phyloP scores from a whole-genome alignment of 768 basidiomycete genomes.

The Hydnum rufescens region DNA sequence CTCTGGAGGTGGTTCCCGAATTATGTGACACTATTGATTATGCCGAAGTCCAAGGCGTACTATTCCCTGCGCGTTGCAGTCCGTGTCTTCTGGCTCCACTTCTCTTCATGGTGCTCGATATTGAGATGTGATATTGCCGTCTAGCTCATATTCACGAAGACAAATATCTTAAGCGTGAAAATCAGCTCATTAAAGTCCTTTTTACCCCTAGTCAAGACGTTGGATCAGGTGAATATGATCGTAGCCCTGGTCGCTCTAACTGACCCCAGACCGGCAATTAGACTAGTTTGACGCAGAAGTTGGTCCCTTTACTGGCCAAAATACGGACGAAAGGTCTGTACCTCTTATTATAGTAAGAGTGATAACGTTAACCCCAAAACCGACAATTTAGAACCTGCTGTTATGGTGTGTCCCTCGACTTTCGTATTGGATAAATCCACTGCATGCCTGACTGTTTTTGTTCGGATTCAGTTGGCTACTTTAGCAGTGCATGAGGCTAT shows the following conservation, averaged over 20 bases:
- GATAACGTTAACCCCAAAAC: neutral
- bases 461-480: slow-evolving; percentile 49
- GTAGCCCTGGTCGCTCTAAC: neutral
- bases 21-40: slow-evolving; percentile 91
- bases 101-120: neutral
- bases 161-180: slow-evolving; percentile 75
- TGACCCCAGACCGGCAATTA: slow-evolving; percentile 14
- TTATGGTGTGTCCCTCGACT: slow-evolving; percentile 40
- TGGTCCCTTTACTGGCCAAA: slow-evolving; percentile 84
- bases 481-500: slow-evolving; percentile 85
- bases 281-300: slow-evolving; percentile 80
- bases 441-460: slow-evolving; percentile 1
- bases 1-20: slow-evolving; percentile 61
- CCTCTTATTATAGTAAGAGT: neutral
- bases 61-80: slow-evolving; percentile 88
- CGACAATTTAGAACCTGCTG: slow-evolving; percentile 58
- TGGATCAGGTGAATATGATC: slow-evolving; percentile 47
- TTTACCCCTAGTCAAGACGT: slow-evolving; percentile 67
- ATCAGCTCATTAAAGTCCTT: slow-evolving; percentile 75
- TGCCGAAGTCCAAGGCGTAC: slow-evolving; percentile 73
- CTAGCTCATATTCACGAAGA: slow-evolving; percentile 84
- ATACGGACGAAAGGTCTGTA: slow-evolving; percentile 58
- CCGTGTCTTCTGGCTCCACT: slow-evolving; percentile 16
- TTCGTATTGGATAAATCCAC: neutral
- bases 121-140: slow-evolving; percentile 5